A percentile compares a stretch with the other conserved stretches of the same genome.
Conservation (phyloP, 495 filamentous ascomycete genomes). For the Entonaema liquescens region DNA sequence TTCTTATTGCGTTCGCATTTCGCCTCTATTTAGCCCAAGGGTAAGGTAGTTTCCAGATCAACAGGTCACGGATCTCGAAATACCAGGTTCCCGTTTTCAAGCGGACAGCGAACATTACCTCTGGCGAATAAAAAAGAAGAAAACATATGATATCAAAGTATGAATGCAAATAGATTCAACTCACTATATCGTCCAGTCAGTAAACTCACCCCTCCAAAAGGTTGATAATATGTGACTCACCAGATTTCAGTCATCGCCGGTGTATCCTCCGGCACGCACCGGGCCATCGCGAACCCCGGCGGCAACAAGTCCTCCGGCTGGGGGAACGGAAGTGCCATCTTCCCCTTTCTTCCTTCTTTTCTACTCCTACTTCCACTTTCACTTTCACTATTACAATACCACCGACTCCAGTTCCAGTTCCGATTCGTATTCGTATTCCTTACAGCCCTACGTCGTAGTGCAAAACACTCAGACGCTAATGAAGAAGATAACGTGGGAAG, state of each 20-base stretch:
- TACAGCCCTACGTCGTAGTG: not conserved
- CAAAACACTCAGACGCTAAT: not conserved
- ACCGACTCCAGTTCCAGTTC: not conserved
- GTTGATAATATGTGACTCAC: constrained; percentile 19
- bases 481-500: too few relatives aligned
- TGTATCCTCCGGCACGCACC: constrained; percentile 38
- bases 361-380: not conserved
- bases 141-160: too few relatives aligned
- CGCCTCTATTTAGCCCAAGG: not conserved
- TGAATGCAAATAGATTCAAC: constrained; percentile 1
- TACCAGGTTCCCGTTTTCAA: too few relatives aligned
- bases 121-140: too few relatives aligned
- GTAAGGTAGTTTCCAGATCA: too few relatives aligned
- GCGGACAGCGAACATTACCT: too few relatives aligned
- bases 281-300: constrained; percentile 34
- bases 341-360: not conserved
- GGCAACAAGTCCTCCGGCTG: constrained; percentile 36
- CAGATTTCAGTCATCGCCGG: constrained; percentile 39
- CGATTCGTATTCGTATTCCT: too few relatives aligned
- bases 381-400: not conserved
- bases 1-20: not conserved
- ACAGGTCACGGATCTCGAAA: too few relatives aligned
- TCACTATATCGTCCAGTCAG: constrained; percentile 27
- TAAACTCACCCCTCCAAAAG: not conserved
- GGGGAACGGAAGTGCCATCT: constrained; percentile 37